These are phyloP conservation scores for Sambucus nigra DNA, from an alignment of 129 eudicot genomes.

Conservation along the genomic window DNA sequence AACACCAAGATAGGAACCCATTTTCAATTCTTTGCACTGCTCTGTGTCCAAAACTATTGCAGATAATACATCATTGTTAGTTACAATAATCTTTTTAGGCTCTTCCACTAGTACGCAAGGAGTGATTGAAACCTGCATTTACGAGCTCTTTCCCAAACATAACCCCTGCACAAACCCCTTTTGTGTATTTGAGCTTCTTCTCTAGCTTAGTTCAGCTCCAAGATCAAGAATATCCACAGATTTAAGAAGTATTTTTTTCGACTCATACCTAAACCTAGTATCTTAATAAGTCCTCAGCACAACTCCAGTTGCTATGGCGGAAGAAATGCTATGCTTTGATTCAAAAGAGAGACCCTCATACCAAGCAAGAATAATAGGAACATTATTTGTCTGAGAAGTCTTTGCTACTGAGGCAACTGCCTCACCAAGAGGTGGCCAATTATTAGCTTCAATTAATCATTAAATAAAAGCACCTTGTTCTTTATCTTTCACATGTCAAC, in stretches of 20 bases:
- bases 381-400: conserved; percentile 66
- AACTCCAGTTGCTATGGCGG: conserved; percentile 76
- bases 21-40: conserved; percentile 86
- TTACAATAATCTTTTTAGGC: conserved; percentile 66
- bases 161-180: conserved; percentile 66
- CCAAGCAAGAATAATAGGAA: conserved; percentile 82
- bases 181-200: conserved; percentile 63
- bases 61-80: conserved; percentile 60
- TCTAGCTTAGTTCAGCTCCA: conserved; percentile 83
- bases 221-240: conserved; percentile 85
- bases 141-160: conserved; percentile 88
- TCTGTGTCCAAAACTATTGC: conserved; percentile 65
- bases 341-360: conserved; percentile 51
- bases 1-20: conserved; percentile 96
- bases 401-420: conserved; percentile 80
- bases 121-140: conserved; percentile 92
- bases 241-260: conserved; percentile 54
- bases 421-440: conserved; percentile 97
- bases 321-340: conserved; percentile 48
- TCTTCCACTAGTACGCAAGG: conserved; percentile 92
- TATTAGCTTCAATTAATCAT: too few relatives aligned
- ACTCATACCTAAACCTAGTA: conserved; percentile 80
- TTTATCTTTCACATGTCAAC: conserved; percentile 59
- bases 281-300: conserved; percentile 78
- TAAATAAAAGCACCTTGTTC: too few relatives aligned